Conservation (phyloP, 805 yeast genomes). For the Kuraishia ogatae region DNA sequence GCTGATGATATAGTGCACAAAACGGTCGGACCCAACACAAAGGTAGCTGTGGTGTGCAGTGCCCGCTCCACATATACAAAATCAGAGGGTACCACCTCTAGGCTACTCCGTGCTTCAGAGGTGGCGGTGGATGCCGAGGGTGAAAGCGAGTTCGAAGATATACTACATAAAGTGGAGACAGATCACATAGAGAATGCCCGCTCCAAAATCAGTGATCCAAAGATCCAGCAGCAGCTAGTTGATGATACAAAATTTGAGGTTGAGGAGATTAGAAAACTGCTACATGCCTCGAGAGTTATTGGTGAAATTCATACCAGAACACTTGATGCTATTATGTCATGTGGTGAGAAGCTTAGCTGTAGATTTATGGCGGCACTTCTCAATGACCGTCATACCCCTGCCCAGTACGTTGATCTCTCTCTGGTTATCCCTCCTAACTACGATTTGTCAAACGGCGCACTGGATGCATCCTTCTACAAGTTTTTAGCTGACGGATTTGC, state of each 20-base stretch:
- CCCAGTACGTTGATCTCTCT: slow-evolving; percentile 74
- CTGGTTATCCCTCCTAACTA: slow-evolving; percentile 57
- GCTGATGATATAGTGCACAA: slow-evolving; percentile 71
- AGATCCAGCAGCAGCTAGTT: slow-evolving; percentile 45
- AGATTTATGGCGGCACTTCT: slow-evolving; percentile 79
- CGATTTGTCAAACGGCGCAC: slow-evolving; percentile 40
- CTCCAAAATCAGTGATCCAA: slow-evolving; percentile 32
- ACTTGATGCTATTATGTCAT: slow-evolving; percentile 80
- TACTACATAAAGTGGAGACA: slow-evolving; percentile 58
- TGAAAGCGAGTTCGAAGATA: slow-evolving; percentile 31
- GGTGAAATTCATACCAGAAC: slow-evolving; percentile 90
- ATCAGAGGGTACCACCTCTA: slow-evolving; percentile 90
- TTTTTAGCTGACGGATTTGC: slow-evolving; percentile 46
- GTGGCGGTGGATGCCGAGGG: slow-evolving; percentile 54
- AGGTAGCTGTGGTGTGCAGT: slow-evolving; percentile 92
- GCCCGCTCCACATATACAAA: slow-evolving; percentile 90
- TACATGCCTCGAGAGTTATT: slow-evolving; percentile 82
- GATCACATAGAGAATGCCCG: slow-evolving; percentile 79
- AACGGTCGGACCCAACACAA: slow-evolving; percentile 44
- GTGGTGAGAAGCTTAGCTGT: slow-evolving; percentile 92
- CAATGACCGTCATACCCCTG: slow-evolving; percentile 72
- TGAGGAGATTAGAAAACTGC: slow-evolving; percentile 53
- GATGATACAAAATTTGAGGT: slow-evolving; percentile 58
- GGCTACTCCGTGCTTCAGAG: slow-evolving; percentile 81
- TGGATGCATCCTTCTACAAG: slow-evolving; percentile 61